Conservation (phyloP, 257 asterid genomes). For the Leptodermis oblonga region DNA sequence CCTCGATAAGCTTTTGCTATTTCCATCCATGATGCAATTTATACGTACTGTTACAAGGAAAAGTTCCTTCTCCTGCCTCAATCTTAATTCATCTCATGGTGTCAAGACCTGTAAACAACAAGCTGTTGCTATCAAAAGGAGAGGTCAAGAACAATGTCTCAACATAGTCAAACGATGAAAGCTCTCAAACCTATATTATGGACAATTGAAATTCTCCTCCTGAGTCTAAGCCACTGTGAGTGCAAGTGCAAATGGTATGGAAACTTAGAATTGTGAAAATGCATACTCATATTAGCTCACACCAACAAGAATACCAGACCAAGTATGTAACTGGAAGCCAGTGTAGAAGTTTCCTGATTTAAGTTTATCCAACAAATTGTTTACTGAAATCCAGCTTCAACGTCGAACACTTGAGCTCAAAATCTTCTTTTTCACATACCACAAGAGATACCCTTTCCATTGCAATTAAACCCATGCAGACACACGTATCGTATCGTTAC, state of each 20-base stretch:
- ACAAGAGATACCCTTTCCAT: neutral
- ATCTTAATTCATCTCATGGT: neutral
- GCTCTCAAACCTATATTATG: neutral
- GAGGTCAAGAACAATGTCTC: neutral
- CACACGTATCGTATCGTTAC: neutral
- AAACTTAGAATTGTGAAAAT: neutral
- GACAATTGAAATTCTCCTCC: neutral
- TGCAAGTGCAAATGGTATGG: neutral
- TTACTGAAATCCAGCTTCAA: neutral
- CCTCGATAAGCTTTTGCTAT: constrained; percentile 38
- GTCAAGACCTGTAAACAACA: constrained; percentile 14
- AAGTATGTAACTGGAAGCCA: neutral
- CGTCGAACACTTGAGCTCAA: neutral
- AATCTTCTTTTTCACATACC: neutral
- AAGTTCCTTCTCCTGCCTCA: constrained; percentile 7
- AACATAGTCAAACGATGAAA: neutral
- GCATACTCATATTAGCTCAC: neutral
- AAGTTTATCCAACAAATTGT: neutral
- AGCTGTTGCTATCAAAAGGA: neutral
- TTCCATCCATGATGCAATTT: constrained; percentile 48
- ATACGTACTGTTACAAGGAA: constrained; percentile 5
- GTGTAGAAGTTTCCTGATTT: neutral
- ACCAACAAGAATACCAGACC: neutral
- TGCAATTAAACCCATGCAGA: neutral
- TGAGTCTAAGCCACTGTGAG: neutral